Base-by-base conservation (phyloP, 2,329 filamentous ascomycete genomes). In the Penicillium sp. region DNA sequence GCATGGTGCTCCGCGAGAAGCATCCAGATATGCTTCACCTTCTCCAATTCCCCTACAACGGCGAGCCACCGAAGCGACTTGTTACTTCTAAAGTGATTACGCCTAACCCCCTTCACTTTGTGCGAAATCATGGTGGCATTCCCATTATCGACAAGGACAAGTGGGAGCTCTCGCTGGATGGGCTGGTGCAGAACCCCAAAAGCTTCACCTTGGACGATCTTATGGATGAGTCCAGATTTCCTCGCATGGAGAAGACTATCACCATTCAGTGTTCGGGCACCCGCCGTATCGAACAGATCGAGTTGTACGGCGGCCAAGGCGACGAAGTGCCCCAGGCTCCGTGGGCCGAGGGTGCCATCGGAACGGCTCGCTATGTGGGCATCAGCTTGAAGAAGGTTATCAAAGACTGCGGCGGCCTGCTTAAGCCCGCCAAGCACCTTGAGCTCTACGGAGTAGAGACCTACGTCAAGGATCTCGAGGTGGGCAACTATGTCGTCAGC, bases 101-200 rank as follows among this genome's bases (percentile, higher is more conserved):
- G 0, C 77, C 81, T 0, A 91, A 90, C 61, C 65, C 77, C 4
- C 76, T 83, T n/a, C 84, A 87, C 64, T 91, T 90, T 63, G 85
- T 91, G 0, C 81, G 89, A 7, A 91, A 91, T 60, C 89, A 91
- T 62, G 88, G 89, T 10, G 88, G 88, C 0, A 86, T 91, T 17
- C 89, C 89, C 0, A 77, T 84, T 7, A 90, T 91, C 55, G 81
- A 89, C 8, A 75, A 81, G 1, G 79, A 84, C 0, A 77, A 82
- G 2, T 88, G 77, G 67, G 81, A 76, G 25, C 77, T 89, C 15
- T 74, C 78, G 1, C 71, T 90, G 5, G 84, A 86, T 58, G 87
- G 88, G 0, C 77, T 89, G 0, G 88, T 90, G 3, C 82, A 82
- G 5, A 77, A 83, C 2, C 86, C 87, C 0, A 81, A 82, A 55